Conservation (phyloP, 2,329 filamentous ascomycete species). For the Penicillium polonicum region DNA sequence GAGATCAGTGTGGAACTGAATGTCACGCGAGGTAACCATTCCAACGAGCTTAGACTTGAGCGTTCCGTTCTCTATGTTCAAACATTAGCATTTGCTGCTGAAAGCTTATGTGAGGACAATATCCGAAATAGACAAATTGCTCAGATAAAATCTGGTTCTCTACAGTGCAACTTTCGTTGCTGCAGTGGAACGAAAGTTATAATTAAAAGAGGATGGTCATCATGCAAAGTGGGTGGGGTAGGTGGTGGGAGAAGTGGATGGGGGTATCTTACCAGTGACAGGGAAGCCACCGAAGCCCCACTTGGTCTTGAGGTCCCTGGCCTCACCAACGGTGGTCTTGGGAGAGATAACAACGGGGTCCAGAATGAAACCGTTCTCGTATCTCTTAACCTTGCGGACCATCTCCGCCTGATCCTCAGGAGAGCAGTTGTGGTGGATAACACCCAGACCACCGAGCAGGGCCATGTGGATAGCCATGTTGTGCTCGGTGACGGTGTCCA, state of each 20-base stretch:
- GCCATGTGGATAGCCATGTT: constrained; percentile 96
- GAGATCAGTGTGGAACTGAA: constrained; percentile 85
- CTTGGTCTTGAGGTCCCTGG: constrained; percentile 89
- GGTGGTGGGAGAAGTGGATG: constrained; percentile 5
- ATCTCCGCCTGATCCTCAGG: constrained; percentile 95
- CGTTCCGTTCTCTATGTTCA: constrained; percentile 74
- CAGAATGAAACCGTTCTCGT: constrained; percentile 97
- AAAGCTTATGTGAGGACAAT: constrained; percentile 8
- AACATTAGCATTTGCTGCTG: constrained; percentile 20
- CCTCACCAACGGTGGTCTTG: constrained; percentile 84
- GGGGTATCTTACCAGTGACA: constrained; percentile 79
- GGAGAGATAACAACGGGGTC: constrained; percentile 91
- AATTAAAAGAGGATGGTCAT: constrained; percentile 62
- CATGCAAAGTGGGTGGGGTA: constrained; percentile 54
- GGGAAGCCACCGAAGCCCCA: constrained; percentile 99
- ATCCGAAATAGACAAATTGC: constrained; percentile 16
- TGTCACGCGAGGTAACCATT: constrained; percentile 96
- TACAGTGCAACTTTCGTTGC: constrained; percentile 82
- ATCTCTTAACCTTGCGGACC: constrained; percentile 98
- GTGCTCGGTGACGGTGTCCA: constrained; percentile 99
- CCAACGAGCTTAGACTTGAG: constrained; percentile 94
- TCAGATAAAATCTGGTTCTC: constrained; percentile 62
- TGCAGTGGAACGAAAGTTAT: constrained; percentile 99
- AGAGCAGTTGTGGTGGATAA: constrained; percentile 99
- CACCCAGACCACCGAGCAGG: constrained; percentile 60